Percentiles rank a stretch among this genome's conserved stretches.
Evolutionary conservation across 306 rosid species (phyloP).

Genomic region (Quercus cerris): DNA sequence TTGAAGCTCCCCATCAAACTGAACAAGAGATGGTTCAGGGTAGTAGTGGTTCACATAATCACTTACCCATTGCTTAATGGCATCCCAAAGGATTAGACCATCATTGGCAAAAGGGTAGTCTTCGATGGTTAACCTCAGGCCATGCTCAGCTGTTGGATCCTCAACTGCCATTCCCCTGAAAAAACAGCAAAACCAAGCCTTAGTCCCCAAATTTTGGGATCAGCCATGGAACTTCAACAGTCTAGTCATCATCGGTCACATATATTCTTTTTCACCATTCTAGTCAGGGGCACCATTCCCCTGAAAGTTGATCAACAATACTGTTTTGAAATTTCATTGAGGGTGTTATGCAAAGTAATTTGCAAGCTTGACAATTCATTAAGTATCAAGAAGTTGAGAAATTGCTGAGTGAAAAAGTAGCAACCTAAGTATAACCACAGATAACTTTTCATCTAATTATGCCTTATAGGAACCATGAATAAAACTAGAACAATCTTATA

Average conservation of each 20-base stretch:
- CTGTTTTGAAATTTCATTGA: neutral
- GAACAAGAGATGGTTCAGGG: constrained; percentile 14
- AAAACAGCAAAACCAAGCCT: neutral
- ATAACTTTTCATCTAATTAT: no score
- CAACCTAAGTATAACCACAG: no score
- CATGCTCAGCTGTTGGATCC: constrained; percentile 36
- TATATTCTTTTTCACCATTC: no score
- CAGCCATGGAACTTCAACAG: no score
- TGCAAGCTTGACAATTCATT: neutral
- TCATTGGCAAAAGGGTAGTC: constrained; percentile 46
- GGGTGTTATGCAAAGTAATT: neutral
- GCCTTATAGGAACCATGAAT: neutral
- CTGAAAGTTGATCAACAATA: neutral
- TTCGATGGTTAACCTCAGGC: constrained; percentile 32
- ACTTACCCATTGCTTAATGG: constrained; percentile 30
- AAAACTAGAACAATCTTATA: neutral
- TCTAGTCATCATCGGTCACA: fast-evolving
- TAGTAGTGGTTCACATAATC: constrained; percentile 38
- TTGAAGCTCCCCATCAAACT: constrained; percentile 36
- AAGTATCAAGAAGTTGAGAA: neutral
- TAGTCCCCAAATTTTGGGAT: no score
- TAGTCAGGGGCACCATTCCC: constrained; percentile 20
- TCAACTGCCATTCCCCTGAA: constrained; percentile 41
- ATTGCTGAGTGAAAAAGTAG: neutral
- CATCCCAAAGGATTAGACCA: constrained; percentile 37